A percentile compares a stretch with the other conserved stretches of the same genome.
These are phyloP conservation scores for Neurospora sp. DNA, from an alignment of 495 filamentous ascomycete genomes.

Conservation along the genomic window DNA sequence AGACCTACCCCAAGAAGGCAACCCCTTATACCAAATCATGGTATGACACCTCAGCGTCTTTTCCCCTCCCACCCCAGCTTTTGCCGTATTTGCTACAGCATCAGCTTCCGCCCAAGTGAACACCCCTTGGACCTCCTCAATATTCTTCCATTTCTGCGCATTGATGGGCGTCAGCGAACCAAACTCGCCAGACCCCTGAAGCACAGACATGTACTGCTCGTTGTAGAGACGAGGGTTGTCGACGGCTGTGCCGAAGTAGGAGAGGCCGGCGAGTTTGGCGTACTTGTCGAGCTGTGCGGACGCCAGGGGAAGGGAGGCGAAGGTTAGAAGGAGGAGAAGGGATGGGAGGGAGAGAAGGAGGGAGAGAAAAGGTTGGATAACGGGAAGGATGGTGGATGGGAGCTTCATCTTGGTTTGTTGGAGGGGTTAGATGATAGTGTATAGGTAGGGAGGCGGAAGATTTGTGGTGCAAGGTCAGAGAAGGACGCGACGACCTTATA, in stretches of 20 bases:
- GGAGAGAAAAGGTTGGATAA: not conserved
- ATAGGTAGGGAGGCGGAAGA: constrained; percentile 17
- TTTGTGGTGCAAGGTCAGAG: constrained; percentile 24
- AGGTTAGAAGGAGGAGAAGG: not conserved
- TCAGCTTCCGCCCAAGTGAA: constrained; percentile 43
- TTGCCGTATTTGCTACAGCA: constrained; percentile 36
- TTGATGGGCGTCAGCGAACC: constrained; percentile 47
- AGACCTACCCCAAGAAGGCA: constrained; percentile 38
- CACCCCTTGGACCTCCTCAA: constrained; percentile 22
- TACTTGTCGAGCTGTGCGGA: constrained; percentile 32
- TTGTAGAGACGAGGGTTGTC: constrained; percentile 46
- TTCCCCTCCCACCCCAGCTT: constrained; percentile 21
- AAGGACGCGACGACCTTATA: constrained; percentile 17
- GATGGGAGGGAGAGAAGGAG: not conserved
- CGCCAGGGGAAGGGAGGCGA: not conserved
- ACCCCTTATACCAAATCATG: constrained; percentile 48
- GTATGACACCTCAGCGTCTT: constrained; percentile 46
- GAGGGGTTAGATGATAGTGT: not conserved
- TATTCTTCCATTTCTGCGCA: constrained; percentile 38
- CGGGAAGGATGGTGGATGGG: not conserved
- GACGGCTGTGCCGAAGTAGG: constrained; percentile 49
- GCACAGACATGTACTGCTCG: constrained; percentile 30
- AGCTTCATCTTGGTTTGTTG: not conserved
- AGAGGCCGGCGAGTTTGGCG: constrained; percentile 36
- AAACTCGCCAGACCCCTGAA: constrained; percentile 38